A percentile compares a stretch with the other conserved stretches of the same genome.
These are phyloP conservation scores for Tricholoma hemisulphureum DNA, from an alignment of 768 basidiomycete species.

Conservation along the genomic window DNA sequence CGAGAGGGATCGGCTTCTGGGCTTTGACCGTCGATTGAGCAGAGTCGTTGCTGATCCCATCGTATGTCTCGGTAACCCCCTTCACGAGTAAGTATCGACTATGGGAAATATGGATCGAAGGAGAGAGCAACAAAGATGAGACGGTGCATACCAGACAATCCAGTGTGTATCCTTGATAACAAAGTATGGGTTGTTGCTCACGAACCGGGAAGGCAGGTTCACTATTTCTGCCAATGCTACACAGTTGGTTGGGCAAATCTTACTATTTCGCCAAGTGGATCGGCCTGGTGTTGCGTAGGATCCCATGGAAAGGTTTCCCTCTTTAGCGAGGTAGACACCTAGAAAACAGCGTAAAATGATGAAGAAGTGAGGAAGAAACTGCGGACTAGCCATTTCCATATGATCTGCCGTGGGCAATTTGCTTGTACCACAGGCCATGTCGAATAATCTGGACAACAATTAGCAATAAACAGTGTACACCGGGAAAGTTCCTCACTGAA, in stretches of 20 bases:
- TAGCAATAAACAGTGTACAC: background rate
- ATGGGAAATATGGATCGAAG: background rate
- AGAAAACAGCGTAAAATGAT: background rate
- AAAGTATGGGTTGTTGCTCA: conserved; percentile 50
- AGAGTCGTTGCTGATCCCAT: conserved; percentile 7
- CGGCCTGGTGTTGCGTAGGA: conserved; percentile 36
- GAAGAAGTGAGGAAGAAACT: background rate
- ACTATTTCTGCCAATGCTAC: conserved; percentile 66
- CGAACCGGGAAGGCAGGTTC: conserved; percentile 56
- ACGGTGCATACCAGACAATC: conserved; percentile 58
- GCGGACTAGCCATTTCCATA: conserved; percentile 54
- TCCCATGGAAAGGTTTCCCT: conserved; percentile 48
- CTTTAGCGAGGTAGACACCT: conserved; percentile 72
- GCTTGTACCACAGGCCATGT: conserved; percentile 67
- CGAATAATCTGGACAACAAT: conserved; percentile 54
- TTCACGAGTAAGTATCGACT: conserved; percentile 66
- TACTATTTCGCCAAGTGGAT: conserved; percentile 53
- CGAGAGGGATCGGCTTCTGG: conserved; percentile 34
- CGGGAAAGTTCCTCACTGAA: conserved; percentile 39
- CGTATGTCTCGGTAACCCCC: conserved; percentile 18
- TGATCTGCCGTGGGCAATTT: conserved; percentile 54
- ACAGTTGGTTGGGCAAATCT: conserved; percentile 44
- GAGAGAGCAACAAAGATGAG: background rate
- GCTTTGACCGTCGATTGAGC: conserved; percentile 5
- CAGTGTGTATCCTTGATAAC: conserved; percentile 65